Percentiles rank a stretch among this genome's conserved stretches.
phyloP scores from a whole-genome alignment of 2,329 filamentous ascomycete species.

The Lithohypha guttulata region DNA sequence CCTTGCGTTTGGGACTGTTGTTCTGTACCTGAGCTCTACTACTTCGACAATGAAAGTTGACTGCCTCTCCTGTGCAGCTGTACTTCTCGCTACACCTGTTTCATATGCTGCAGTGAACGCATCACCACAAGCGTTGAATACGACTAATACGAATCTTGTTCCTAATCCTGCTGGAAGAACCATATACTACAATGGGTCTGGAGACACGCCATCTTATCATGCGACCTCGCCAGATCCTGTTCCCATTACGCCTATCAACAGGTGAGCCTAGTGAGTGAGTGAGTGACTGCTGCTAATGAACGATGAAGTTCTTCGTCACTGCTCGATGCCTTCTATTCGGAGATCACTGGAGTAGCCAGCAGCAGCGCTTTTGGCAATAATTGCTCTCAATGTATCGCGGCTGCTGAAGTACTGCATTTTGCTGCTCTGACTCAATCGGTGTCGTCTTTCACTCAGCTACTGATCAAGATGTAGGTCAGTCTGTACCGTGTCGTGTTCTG shows the following conservation, averaged over 20 bases:
- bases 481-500: background rate
- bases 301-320: conserved; percentile 10
- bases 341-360: conserved; percentile 16
- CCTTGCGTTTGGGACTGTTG: no score
- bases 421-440: conserved; percentile 20
- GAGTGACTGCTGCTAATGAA: background rate
- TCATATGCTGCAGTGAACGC: background rate
- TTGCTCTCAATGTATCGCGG: conserved; percentile 21
- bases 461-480: conserved; percentile 14
- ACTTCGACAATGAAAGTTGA: background rate
- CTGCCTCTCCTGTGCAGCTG: conserved; percentile 1
- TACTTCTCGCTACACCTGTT: background rate
- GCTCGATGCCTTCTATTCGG: conserved; percentile 15
- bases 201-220: conserved; percentile 19
- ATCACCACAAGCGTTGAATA: conserved; percentile 17
- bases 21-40: no score
- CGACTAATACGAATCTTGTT: conserved; percentile 21
- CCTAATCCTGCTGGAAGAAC: conserved; percentile 16
- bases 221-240: conserved; percentile 17
- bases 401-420: conserved; percentile 19
- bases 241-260: conserved; percentile 18
- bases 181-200: conserved; percentile 22
- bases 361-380: conserved; percentile 14
- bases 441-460: conserved; percentile 15
- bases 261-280: background rate